Percentiles rank a stretch among this genome's conserved stretches.
phyloP scores from a whole-genome alignment of 306 rosid genomes.

The Castanea sativa region DNA sequence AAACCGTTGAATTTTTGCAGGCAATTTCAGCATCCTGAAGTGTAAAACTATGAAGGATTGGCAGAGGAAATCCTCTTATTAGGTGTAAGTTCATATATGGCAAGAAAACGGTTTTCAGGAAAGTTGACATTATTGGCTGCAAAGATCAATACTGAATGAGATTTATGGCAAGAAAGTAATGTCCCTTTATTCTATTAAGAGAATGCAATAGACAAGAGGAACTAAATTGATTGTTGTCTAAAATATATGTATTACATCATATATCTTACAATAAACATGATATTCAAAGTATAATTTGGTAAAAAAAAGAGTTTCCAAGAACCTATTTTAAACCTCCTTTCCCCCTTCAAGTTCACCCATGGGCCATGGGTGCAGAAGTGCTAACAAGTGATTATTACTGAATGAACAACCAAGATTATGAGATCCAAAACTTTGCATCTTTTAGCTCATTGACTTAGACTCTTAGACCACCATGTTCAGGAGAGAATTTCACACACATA shows the following conservation, averaged over 20 bases:
- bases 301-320: neutral
- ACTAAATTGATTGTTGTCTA: neutral
- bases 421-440: neutral
- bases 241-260: neutral
- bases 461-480: too few relatives aligned
- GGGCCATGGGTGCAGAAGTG: too few relatives aligned
- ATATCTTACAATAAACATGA: too few relatives aligned
- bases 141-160: constrained; percentile 17
- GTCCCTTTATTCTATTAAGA: constrained; percentile 2
- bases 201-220: constrained; percentile 1
- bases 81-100: constrained; percentile 54
- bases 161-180: neutral
- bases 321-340: neutral
- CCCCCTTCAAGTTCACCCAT: too few relatives aligned
- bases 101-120: constrained; percentile 46
- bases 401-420: neutral
- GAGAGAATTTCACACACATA: too few relatives aligned
- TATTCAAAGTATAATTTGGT: too few relatives aligned
- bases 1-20: constrained; percentile 46
- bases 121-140: constrained; percentile 48
- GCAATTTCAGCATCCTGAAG: constrained; percentile 49
- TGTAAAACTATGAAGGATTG: constrained; percentile 44
- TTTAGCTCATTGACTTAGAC: too few relatives aligned
- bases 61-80: constrained; percentile 56
- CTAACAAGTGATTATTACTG: neutral